Evolutionary conservation across 2,329 filamentous ascomycete genomes (phyloP), one percentile per base, ranked within the genome.

Genomic region (Leptoxyphium fumago): DNA sequence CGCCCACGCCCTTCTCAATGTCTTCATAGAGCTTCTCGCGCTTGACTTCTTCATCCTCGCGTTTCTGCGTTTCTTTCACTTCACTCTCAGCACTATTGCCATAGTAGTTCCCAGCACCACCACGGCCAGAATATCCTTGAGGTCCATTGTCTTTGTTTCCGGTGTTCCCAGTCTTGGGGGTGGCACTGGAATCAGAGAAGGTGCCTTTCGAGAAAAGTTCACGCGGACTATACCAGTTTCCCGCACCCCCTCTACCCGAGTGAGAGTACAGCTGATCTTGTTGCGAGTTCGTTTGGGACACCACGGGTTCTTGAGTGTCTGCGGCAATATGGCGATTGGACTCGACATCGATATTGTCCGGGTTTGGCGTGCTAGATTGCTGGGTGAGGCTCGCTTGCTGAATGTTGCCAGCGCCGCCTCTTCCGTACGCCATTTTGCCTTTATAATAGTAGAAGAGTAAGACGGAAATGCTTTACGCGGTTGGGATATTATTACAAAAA

Each of bases 71-170:
- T 32, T 53, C 59, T 40, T 52, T 46, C 45, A 61, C 60, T 45
- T 54, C 53, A 28, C 46, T 50, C 43, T 63, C 62, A 13, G 14
- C 38, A 40, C 43, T 60, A 48, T 53, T 49, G 10, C 53, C 55
- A 18, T 49, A 69, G 46, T 64, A 67, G 43, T 71, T 70, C 2
- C 68, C 68, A n/a, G 66, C 66, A 6, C 68, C 68, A 26, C 68
- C 68, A 39, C 67, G 54, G 1, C 68, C 68, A 18, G 10, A 43
- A 42, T 34, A 50, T 62, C 44, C 52, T 11, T 14, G 29, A 39
- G 5, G 55, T 49, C 2, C 56, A 55, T 29, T 55, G 59, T 9
- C 26, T 40, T 17, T 14, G 44, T 38, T 13, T 17, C 15, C 36
- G 7, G 38, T 45, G 26, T 49, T 47, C 2, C 47, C 50, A 21